Conservation (phyloP, 352 stramenopile genomes). For the Phytophthora idaei region DNA sequence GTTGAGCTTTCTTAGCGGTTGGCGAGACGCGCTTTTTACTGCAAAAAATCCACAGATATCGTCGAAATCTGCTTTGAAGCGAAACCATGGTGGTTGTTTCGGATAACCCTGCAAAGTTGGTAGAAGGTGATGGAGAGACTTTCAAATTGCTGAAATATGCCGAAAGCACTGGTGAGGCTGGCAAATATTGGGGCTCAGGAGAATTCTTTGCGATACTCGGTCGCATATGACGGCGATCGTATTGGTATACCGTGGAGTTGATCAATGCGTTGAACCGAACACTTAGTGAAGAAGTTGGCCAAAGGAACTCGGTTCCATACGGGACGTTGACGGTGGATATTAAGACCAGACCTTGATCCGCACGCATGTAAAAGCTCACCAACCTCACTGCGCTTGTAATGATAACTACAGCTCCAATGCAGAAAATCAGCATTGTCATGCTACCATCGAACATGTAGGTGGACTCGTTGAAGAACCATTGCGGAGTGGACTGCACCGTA, state of each 20-base stretch:
- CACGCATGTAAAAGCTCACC: background rate
- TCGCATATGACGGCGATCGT: too few species aligned
- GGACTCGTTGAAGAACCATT: constrained; percentile 18
- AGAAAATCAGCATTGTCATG: constrained; percentile 21
- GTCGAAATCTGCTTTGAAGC: background rate
- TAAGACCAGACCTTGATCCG: constrained; percentile 4
- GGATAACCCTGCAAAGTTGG: background rate
- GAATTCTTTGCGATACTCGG: constrained; percentile 3
- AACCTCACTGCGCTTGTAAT: constrained; percentile 3
- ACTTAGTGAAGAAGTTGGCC: constrained; percentile 22
- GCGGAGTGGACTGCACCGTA: background rate
- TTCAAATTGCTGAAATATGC: background rate
- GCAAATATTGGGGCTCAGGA: background rate
- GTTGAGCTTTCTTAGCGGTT: constrained; percentile 1
- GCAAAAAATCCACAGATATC: background rate
- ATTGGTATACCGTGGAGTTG: too few species aligned
- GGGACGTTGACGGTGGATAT: constrained; percentile 12
- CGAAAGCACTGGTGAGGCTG: background rate
- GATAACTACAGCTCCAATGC: constrained; percentile 2
- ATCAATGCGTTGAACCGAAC: constrained; percentile 25
- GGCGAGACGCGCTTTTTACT: constrained; percentile 4
- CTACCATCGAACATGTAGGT: constrained; percentile 24
- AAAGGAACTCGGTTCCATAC: constrained; percentile 19
- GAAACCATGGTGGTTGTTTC: background rate
- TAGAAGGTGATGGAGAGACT: background rate